Conservation (phyloP, 1,284 basidiomycete genomes). For the Boletellus deceptivus region DNA sequence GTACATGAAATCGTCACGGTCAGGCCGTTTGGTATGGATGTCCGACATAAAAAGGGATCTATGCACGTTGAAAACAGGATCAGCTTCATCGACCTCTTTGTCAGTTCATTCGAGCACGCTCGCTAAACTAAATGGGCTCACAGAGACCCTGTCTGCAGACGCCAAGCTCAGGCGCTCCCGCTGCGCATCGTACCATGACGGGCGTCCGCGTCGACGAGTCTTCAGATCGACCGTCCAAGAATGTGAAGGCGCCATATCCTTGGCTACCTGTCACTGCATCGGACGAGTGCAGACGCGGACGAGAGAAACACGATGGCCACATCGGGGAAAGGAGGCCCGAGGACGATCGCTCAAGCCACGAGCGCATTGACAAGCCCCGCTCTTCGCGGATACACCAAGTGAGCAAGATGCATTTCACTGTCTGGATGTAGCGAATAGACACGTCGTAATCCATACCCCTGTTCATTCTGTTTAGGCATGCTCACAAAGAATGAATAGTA, state of each 20-base stretch:
- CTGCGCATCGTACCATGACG: background rate
- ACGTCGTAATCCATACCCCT: background rate
- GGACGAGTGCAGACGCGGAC: too few species aligned
- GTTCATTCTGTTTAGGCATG: background rate
- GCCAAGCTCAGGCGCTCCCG: background rate
- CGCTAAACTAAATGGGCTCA: too few species aligned
- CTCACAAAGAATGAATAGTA: background rate
- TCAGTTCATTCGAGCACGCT: too few species aligned
- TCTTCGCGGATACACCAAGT: background rate
- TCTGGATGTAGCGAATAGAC: background rate
- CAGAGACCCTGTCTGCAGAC: too few species aligned
- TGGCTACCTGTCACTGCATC: background rate
- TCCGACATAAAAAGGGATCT: too few species aligned
- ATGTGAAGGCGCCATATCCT: rapidly evolving
- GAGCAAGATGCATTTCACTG: background rate
- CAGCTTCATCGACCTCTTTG: too few species aligned
- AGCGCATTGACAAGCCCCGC: background rate
- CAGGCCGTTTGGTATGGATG: too few species aligned
- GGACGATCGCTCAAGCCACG: background rate
- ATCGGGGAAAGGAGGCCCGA: too few species aligned
- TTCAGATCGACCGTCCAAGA: background rate
- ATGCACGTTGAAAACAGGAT: too few species aligned
- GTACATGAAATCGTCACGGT: too few species aligned
- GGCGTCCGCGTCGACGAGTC: background rate
- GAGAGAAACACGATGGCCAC: too few species aligned